Percentiles rank a stretch among this genome's conserved stretches.
Evolutionary conservation across 371 early-diverging fungal species (phyloP).

Genomic region (Blastocladiella emersonii): DNA sequence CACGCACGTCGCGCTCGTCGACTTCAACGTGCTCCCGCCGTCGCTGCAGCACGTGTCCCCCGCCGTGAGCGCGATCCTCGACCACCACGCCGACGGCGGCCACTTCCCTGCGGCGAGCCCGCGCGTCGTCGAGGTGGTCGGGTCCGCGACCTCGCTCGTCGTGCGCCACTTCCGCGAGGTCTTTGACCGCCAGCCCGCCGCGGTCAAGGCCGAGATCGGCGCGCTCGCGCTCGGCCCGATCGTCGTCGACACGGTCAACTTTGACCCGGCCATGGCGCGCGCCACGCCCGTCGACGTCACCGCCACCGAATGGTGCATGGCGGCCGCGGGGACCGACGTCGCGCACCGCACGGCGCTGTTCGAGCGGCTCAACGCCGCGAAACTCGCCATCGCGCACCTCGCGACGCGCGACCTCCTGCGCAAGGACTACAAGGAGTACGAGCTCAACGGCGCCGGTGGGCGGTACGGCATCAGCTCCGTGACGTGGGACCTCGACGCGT

Average conservation of each 20-base stretch:
- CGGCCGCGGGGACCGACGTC: slow-evolving; percentile 18
- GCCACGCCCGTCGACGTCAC: slow-evolving; percentile 41
- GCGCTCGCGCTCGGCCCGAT: slow-evolving; percentile 43
- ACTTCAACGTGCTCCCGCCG: slow-evolving; percentile 1
- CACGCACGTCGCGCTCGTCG: neutral
- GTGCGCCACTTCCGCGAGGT: slow-evolving; percentile 18
- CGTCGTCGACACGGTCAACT: slow-evolving; percentile 50
- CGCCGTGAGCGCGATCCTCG: slow-evolving; percentile 37
- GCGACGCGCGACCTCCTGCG: slow-evolving; percentile 39
- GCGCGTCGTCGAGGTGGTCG: slow-evolving; percentile 39
- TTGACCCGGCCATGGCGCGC: slow-evolving; percentile 37
- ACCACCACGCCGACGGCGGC: slow-evolving; percentile 58
- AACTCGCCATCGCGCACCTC: slow-evolving; percentile 33
- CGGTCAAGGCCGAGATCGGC: slow-evolving; percentile 15
- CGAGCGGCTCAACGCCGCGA: slow-evolving; percentile 33
- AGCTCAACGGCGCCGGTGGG: slow-evolving; percentile 11
- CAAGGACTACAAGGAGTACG: slow-evolving; percentile 66
- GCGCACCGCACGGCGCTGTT: slow-evolving; percentile 4
- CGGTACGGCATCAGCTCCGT: slow-evolving; percentile 48
- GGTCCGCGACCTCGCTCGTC: slow-evolving; percentile 48
- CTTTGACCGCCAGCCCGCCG: neutral
- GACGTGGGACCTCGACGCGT: slow-evolving; percentile 35
- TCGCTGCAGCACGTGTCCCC: neutral
- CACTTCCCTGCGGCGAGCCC: slow-evolving; percentile 23
- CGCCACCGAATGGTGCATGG: too few species aligned